Evolutionary conservation across 2,329 filamentous ascomycete genomes (phyloP), one percentile per base, ranked within the genome.

Genomic region (Trichothecium sympodiale): DNA sequence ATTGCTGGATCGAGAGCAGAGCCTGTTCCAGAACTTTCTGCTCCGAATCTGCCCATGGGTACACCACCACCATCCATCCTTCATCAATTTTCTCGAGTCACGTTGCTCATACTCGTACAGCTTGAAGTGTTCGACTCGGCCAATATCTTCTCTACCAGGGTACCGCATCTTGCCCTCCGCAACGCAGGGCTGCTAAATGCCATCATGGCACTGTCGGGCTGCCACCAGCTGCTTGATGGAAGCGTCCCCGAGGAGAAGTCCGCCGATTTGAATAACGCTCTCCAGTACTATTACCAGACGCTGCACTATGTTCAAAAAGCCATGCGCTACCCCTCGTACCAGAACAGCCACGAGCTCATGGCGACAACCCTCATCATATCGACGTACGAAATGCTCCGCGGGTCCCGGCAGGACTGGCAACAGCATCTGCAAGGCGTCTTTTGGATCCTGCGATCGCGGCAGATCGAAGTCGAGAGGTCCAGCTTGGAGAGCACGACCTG

Each of bases 381-480:
- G 10, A 73, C 71, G 0, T 80, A 79, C 43, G 75, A 80, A 51
- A 80, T 80, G 75, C 65, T 79, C n/a, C 70, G 76, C 35, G 69
- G 65, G 3, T 65, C 66, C 5, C 63, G 65, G 14, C 46, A 51
- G 50, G 69, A 51, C 31, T 80, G 76, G 75, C 70, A 79, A 41
- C 58, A 71, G 3, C 75, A 80, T 46, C 56, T 80, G 0, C 71
- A 77, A 46, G 75, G 75, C 0, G 72, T 78, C 1, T 80, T 79
- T 43, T 78, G 74, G 69, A 79, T 80, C 13, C 69, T 78, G 38
- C 57, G 74, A n/a, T 74, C 67, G 1, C 71, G 75, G 35, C 63
- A 75, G 33, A 74, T 76, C 31, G 64, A 79, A 37, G 75, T 73
- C 2, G 72, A 72, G 34, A 6, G 20, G 20, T 65, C 67, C 0